These are phyloP conservation scores for Phycomyces nitens DNA, from an alignment of 192 early-diverging fungal genomes.

Conservation along the genomic window DNA sequence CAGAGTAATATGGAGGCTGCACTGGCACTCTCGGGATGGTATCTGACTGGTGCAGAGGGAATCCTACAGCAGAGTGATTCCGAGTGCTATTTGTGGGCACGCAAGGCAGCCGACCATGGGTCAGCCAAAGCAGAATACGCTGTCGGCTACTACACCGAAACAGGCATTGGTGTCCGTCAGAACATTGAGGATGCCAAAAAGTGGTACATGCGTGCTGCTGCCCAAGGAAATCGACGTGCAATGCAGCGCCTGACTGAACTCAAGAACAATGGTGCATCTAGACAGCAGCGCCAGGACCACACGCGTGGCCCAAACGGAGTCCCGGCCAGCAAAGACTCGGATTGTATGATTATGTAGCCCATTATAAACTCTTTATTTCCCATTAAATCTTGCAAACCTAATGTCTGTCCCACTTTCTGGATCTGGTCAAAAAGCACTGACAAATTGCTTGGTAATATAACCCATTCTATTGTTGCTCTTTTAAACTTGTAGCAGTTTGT, in stretches of 20 bases:
- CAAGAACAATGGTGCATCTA: slow-evolving; percentile 38
- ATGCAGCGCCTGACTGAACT: slow-evolving; percentile 79
- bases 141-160: slow-evolving; percentile 91
- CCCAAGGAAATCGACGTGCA: slow-evolving; percentile 80
- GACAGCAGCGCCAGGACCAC: slow-evolving; percentile 15
- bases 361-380: too few species aligned
- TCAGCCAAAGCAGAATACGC: slow-evolving; percentile 95
- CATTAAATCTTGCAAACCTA: too few species aligned
- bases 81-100: slow-evolving; percentile 96
- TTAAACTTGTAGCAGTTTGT: too few species aligned
- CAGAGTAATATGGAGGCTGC: slow-evolving; percentile 88
- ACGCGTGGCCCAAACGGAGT: slow-evolving; percentile 25
- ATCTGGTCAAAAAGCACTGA: too few species aligned
- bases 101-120: slow-evolving; percentile 91
- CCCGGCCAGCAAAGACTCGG: slow-evolving; percentile 23
- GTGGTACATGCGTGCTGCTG: slow-evolving; percentile 85
- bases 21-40: slow-evolving; percentile 96
- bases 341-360: slow-evolving; percentile 31
- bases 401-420: too few species aligned
- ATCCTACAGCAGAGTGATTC: slow-evolving; percentile 86
- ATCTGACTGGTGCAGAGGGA: slow-evolving; percentile 82
- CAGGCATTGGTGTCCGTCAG: slow-evolving; percentile 77
- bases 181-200: slow-evolving; percentile 78
- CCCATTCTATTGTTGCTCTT: too few species aligned
- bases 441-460: too few species aligned